Percentiles rank a stretch among this genome's conserved stretches.
Evolutionary conservation across 169 alveolate genomes (phyloP).

Genomic region (Cryptosporidium sp.): DNA sequence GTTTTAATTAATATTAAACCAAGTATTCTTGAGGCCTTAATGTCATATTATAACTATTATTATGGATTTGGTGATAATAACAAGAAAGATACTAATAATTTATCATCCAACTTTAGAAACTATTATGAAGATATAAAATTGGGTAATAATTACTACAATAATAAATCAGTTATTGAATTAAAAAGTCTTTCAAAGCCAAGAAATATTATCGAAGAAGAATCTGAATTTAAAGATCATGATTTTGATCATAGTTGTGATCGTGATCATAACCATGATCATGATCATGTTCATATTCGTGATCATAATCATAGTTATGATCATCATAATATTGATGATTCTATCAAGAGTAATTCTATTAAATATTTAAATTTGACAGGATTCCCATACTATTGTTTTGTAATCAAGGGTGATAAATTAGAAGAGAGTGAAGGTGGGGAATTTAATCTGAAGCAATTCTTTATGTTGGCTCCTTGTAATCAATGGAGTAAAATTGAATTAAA

Average conservation of each 20-base stretch:
- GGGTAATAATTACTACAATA: too few species aligned
- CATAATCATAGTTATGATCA: too few species aligned
- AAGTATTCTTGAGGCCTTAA: conserved; percentile 15
- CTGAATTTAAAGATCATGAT: not conserved
- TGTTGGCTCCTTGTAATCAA: conserved; percentile 6
- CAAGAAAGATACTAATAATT: not conserved
- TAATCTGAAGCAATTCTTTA: conserved; percentile 4
- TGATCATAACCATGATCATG: too few species aligned
- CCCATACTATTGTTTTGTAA: conserved; percentile 40
- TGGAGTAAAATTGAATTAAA: not conserved
- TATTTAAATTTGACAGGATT: conserved; percentile 53
- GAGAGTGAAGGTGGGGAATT: not conserved
- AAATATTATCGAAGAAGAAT: not conserved
- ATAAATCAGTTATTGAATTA: not conserved
- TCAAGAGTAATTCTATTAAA: not conserved
- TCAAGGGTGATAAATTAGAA: not conserved
- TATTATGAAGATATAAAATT: not conserved
- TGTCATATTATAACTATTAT: conserved; percentile 1
- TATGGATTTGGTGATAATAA: not conserved
- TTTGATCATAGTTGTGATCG: too few species aligned
- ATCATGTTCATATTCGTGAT: too few species aligned
- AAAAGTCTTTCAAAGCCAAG: not conserved
- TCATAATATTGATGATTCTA: not conserved
- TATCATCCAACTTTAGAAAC: not conserved
- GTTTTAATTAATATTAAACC: conserved; percentile 57